phyloP scores from a whole-genome alignment of 352 stramenopile genomes.

The Phytophthora sansomeana region DNA sequence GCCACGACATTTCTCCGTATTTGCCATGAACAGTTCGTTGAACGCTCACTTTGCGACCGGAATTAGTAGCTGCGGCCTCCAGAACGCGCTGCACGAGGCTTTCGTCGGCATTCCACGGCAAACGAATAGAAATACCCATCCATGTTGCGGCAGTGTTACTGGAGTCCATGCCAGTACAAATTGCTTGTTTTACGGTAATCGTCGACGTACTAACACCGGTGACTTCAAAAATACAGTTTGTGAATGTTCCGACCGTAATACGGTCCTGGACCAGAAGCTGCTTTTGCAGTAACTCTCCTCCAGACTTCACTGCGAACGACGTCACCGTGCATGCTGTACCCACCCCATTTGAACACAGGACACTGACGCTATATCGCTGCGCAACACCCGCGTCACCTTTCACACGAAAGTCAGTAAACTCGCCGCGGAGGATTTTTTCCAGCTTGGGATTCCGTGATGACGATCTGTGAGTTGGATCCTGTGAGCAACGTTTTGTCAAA shows the following conservation, averaged over 20 bases:
- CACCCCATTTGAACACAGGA: conserved; percentile 10
- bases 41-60: conserved; percentile 85
- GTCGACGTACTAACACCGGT: conserved; percentile 7
- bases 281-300: conserved; percentile 38
- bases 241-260: conserved; percentile 63
- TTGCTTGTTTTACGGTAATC: conserved; percentile 40
- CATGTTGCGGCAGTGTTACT: conserved; percentile 29
- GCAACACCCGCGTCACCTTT: conserved; percentile 70
- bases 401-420: conserved; percentile 92
- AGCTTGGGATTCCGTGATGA: conserved; percentile 43
- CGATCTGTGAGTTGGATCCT: conserved; percentile 40
- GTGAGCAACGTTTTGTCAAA: conserved; percentile 31
- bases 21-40: conserved; percentile 92
- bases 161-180: conserved; percentile 28
- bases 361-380: conserved; percentile 38
- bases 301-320: conserved; percentile 22
- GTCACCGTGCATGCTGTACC: conserved; percentile 12
- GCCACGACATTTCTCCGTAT: conserved; percentile 95
- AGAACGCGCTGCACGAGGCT: conserved; percentile 57
- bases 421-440: conserved; percentile 88
- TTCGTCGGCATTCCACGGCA: conserved; percentile 80
- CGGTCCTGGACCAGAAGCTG: conserved; percentile 53
- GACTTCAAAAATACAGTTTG: conserved; percentile 65
- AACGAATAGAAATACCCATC: conserved; percentile 35
- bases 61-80: conserved; percentile 58